Evolutionary conservation across 2,329 filamentous ascomycete species (phyloP).

Genomic region (Ophiostoma himal-ulmi): DNA sequence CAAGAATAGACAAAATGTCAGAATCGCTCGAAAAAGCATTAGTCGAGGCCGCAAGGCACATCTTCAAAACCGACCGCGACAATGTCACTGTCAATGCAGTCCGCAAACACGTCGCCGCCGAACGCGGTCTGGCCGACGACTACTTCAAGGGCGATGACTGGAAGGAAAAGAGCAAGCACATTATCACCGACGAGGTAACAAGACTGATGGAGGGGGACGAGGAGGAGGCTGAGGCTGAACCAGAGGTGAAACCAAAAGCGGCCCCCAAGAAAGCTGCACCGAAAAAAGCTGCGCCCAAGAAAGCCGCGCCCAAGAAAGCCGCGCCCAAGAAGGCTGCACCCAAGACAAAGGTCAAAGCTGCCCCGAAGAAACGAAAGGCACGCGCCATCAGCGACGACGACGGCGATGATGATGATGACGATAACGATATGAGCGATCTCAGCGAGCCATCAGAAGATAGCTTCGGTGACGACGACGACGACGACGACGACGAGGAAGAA

Average conservation of each 20-base stretch:
- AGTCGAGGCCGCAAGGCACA: conserved; percentile 40
- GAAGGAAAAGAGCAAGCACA: conserved; percentile 53
- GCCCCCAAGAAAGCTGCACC: not conserved
- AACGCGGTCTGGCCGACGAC: conserved; percentile 41
- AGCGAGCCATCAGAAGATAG: conserved; percentile 5
- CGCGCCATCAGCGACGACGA: not conserved
- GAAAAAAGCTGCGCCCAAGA: not conserved
- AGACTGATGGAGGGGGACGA: conserved; percentile 21
- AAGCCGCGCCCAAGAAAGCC: not conserved
- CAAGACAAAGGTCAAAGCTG: conserved; percentile 14
- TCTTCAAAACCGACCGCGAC: conserved; percentile 43
- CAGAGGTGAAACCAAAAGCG: not conserved
- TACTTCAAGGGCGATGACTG: conserved; percentile 42
- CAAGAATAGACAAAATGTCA: not conserved
- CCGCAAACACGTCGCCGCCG: conserved; percentile 34
- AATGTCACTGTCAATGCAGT: conserved; percentile 52
- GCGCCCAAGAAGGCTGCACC: not conserved
- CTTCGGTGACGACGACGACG: not conserved
- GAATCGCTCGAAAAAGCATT: conserved; percentile 41
- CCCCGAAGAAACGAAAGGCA: not conserved
- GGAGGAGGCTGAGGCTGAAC: conserved; percentile 17
- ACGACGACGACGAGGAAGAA: not conserved
- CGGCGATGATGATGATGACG: not conserved
- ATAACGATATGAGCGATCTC: not conserved
- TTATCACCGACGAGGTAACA: conserved; percentile 54